A percentile compares a stretch with the other conserved stretches of the same genome.
Conservation (phyloP, 345 rosid species). For the Dipteronia dyeriana region DNA sequence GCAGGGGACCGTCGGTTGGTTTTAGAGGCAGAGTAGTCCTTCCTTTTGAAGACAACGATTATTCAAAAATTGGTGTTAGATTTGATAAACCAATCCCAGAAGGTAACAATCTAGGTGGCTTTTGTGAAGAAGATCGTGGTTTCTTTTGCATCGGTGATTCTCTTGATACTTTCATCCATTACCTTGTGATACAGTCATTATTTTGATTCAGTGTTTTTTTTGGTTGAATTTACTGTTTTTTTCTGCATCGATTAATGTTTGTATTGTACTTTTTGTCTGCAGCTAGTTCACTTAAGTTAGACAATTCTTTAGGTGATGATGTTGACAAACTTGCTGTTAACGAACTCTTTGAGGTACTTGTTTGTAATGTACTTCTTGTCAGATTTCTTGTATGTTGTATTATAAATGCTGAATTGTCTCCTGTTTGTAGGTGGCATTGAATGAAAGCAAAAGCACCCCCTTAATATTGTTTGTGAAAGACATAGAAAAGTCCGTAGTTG, state of each 20-base stretch:
- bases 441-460: slow-evolving; percentile 70
- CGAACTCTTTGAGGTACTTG: slow-evolving; percentile 82
- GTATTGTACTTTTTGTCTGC: slow-evolving; percentile 23
- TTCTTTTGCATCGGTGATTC: slow-evolving; percentile 84
- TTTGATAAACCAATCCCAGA: slow-evolving; percentile 82
- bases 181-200: background rate
- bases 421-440: slow-evolving; percentile 60
- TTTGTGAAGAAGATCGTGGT: slow-evolving; percentile 86
- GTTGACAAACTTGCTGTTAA: slow-evolving; percentile 76
- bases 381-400: background rate
- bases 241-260: background rate
- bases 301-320: slow-evolving; percentile 78
- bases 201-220: background rate
- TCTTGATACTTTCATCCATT: background rate
- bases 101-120: slow-evolving; percentile 96
- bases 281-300: slow-evolving; percentile 86
- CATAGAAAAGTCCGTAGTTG: slow-evolving; percentile 77
- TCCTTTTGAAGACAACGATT: slow-evolving; percentile 85
- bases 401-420: slow-evolving; percentile 15
- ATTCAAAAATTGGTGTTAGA: slow-evolving; percentile 91
- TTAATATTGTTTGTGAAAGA: slow-evolving; percentile 87
- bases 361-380: slow-evolving; percentile 10
- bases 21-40: slow-evolving; percentile 90
- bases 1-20: slow-evolving; percentile 80
- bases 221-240: background rate